Conservation (phyloP, 495 filamentous ascomycete species). For the Letharia lupina region DNA sequence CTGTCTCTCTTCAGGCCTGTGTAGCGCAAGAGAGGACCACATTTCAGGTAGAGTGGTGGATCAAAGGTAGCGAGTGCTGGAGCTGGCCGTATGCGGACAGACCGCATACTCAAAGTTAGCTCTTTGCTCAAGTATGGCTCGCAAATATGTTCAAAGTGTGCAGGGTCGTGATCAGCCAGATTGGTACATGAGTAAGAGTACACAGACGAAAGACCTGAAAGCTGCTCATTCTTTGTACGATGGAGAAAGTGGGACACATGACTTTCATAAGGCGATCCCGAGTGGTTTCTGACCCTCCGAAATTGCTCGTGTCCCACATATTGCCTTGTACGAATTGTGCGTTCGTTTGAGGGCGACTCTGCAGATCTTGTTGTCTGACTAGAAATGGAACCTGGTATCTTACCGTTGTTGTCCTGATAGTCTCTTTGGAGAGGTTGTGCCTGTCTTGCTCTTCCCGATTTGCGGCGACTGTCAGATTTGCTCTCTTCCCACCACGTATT, state of each 20-base stretch:
- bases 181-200: constrained; percentile 24
- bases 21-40: constrained; percentile 83
- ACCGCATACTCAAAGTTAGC: constrained; percentile 33
- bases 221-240: constrained; percentile 10
- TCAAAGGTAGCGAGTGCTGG: constrained; percentile 62
- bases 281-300: neutral
- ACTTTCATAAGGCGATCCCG: neutral
- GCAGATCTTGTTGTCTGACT: neutral
- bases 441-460: constrained; percentile 29
- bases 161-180: constrained; percentile 24
- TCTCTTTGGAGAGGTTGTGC: constrained; percentile 41
- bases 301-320: constrained; percentile 13
- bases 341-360: neutral
- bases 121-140: constrained; percentile 27
- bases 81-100: constrained; percentile 31
- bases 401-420: constrained; percentile 46
- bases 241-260: constrained; percentile 10
- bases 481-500: constrained; percentile 46
- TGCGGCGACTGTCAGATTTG: constrained; percentile 31
- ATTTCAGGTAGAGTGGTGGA: constrained; percentile 75
- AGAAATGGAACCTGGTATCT: constrained; percentile 14
- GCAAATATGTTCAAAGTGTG: constrained; percentile 25
- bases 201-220: constrained; percentile 12
- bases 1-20: constrained; percentile 55
- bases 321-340: constrained; percentile 11